phyloP scores from a whole-genome alignment of 352 stramenopile species.

The Peronospora belbahrii region DNA sequence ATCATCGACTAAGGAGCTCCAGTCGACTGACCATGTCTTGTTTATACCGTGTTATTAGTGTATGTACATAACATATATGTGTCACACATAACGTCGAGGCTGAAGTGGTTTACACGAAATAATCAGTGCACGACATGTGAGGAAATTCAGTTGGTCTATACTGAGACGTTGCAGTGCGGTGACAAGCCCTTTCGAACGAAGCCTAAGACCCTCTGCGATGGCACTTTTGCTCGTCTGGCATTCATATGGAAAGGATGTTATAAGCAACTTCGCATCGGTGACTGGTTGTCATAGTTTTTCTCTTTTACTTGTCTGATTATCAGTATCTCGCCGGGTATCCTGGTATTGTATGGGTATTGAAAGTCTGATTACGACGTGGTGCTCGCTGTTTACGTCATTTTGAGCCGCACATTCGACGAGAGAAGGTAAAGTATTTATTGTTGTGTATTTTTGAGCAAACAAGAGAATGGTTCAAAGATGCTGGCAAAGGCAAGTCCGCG shows the following conservation, averaged over 20 bases:
- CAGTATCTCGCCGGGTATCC: slow-evolving; percentile 52
- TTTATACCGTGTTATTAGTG: neutral
- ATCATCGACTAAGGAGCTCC: slow-evolving; percentile 17
- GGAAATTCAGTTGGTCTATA: slow-evolving; percentile 45
- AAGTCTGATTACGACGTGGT: slow-evolving; percentile 62
- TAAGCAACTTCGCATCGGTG: slow-evolving; percentile 40
- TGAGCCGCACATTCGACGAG: slow-evolving; percentile 52
- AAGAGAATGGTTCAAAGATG: slow-evolving; percentile 63
- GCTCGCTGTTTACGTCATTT: slow-evolving; percentile 62
- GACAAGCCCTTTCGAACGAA: slow-evolving; percentile 62
- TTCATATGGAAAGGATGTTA: slow-evolving; percentile 56
- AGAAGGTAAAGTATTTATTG: slow-evolving; percentile 26
- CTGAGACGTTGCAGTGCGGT: slow-evolving; percentile 40
- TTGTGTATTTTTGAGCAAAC: slow-evolving; percentile 22
- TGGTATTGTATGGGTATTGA: slow-evolving; percentile 78
- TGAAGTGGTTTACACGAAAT: too few species aligned
- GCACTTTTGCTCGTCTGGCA: slow-evolving; percentile 55
- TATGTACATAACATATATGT: too few species aligned
- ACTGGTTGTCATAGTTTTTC: slow-evolving; percentile 70
- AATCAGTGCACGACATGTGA: too few species aligned
- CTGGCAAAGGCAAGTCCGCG: slow-evolving; percentile 39
- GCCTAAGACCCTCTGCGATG: slow-evolving; percentile 56
- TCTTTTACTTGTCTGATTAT: slow-evolving; percentile 71
- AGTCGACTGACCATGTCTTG: slow-evolving; percentile 4
- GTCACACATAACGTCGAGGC: too few species aligned